Conservation (phyloP, 495 filamentous ascomycete species). For the Melanomma pulvis-pyrius region DNA sequence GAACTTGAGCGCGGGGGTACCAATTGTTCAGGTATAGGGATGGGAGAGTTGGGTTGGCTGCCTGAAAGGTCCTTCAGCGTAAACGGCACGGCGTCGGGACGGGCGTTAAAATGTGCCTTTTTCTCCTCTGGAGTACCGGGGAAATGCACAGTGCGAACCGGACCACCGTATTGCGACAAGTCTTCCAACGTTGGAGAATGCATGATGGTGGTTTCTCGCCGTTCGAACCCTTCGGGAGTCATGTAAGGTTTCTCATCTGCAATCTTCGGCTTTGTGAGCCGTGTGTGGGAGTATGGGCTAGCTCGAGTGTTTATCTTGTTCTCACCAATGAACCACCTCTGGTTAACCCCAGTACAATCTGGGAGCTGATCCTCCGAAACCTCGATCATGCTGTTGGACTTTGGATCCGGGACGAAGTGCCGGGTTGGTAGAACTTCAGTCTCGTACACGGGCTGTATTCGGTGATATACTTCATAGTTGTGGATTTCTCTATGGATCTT, state of each 20-base stretch:
- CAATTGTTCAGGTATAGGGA: no score
- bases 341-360: slow-evolving; percentile 11
- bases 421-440: slow-evolving; percentile 53
- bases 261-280: slow-evolving; percentile 11
- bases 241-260: slow-evolving; percentile 37
- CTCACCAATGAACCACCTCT: slow-evolving; percentile 25
- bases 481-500: slow-evolving; percentile 60
- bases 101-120: neutral
- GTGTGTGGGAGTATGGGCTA: neutral
- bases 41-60: no score
- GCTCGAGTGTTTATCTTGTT: neutral
- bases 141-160: slow-evolving; percentile 38
- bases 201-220: slow-evolving; percentile 46
- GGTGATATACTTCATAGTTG: slow-evolving; percentile 56
- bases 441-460: slow-evolving; percentile 57
- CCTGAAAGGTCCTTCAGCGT: neutral
- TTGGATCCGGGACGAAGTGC: slow-evolving; percentile 39
- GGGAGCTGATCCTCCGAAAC: slow-evolving; percentile 22
- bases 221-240: slow-evolving; percentile 44
- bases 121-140: neutral
- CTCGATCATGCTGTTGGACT: slow-evolving; percentile 15
- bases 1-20: no score
- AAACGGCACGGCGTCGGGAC: neutral
- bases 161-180: slow-evolving; percentile 41
- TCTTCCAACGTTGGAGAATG: slow-evolving; percentile 47